Percentiles rank a stretch among this genome's conserved stretches.
phyloP scores from a whole-genome alignment of 1,284 basidiomycete genomes.

The Puccinia coronata region DNA sequence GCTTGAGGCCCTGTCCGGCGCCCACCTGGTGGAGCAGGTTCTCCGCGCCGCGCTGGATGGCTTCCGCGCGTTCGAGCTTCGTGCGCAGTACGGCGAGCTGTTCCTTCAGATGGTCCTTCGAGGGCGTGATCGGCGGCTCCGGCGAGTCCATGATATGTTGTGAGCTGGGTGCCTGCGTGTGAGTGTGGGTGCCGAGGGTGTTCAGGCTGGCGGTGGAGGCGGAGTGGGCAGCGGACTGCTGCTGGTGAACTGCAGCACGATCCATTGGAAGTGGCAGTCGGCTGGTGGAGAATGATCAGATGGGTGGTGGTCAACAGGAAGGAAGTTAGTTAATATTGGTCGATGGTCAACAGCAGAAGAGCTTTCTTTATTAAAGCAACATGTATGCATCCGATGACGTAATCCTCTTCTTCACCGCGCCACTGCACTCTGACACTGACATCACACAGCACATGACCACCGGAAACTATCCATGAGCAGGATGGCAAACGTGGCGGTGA shows the following conservation, averaged over 20 bases:
- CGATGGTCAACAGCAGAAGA: not conserved
- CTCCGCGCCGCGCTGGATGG: conserved; percentile 45
- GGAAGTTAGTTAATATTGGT: too few species aligned
- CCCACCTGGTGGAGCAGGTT: conserved; percentile 45
- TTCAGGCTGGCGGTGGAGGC: conserved; percentile 18
- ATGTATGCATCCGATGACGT: not conserved
- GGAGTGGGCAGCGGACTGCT: conserved; percentile 7
- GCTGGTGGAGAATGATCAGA: too few species aligned
- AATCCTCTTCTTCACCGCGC: not conserved
- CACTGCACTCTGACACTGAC: too few species aligned
- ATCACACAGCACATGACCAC: not conserved
- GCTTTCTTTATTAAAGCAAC: not conserved
- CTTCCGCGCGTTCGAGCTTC: conserved; percentile 39
- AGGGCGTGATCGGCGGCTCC: conserved; percentile 31
- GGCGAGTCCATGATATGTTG: conserved; percentile 8
- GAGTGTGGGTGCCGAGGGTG: conserved; percentile 4
- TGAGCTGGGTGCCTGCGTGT: not conserved
- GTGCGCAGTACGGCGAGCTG: conserved; percentile 14
- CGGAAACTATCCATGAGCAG: not conserved
- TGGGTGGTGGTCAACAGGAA: not conserved
- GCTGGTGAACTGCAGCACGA: not conserved
- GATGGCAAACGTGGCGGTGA: conserved; percentile 39
- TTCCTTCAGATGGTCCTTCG: conserved; percentile 41
- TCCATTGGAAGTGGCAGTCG: not conserved
- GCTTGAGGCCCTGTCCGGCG: conserved; percentile 37